Base-by-base conservation (phyloP, 2,329 filamentous ascomycete genomes). In the Bimuria novae-zelandiae region DNA sequence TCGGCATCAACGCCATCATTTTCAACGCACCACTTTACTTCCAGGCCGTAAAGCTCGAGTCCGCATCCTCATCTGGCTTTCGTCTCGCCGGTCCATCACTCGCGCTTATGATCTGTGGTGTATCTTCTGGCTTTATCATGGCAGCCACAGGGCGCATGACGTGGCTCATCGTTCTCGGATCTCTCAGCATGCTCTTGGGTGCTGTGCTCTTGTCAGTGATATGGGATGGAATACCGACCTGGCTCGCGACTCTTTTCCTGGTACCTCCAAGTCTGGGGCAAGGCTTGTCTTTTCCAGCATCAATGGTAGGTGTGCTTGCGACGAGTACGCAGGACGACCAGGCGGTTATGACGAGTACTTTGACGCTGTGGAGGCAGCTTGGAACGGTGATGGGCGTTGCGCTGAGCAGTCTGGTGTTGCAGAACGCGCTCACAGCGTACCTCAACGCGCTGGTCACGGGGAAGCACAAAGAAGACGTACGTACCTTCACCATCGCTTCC, bases 301-400 rank as follows among this genome's bases (percentile, higher is more conserved):
- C 71, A 5, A 75, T 70, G 14, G 68, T 79, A 27, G 73, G 73
- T 1, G 71, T 76, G 8, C 68, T 79, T 3, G 74, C 76, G 1
- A 71, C 75, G 11, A 77, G 75, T 44, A 68, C 68, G 4, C 72
- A 76, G 54, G 73, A 73, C 25, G 77, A 79, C 10, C 76, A 79
- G 55, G 77, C 77, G 0, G 76, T 78, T 17, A 75, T 78, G 62
- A 89, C 88, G 1, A 85, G 82, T 48, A 90, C 89, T 0, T 76
- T 92, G 55, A 82, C 88, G 16, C 75, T 92, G 16, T 91, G 87
- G 84, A 82, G 89, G 49, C 85, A 83, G 52, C 73, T 92, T 4
- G 89, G 89, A 6, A 82, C 81, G 51, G 88, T 92, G 1, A 79
- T 92, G 65, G 89, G 89, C n/a, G 83, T 92, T 39, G 85, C 89